Base-by-base conservation (phyloP, 2,329 filamentous ascomycete species). In the Talaromyces rugulosus region DNA sequence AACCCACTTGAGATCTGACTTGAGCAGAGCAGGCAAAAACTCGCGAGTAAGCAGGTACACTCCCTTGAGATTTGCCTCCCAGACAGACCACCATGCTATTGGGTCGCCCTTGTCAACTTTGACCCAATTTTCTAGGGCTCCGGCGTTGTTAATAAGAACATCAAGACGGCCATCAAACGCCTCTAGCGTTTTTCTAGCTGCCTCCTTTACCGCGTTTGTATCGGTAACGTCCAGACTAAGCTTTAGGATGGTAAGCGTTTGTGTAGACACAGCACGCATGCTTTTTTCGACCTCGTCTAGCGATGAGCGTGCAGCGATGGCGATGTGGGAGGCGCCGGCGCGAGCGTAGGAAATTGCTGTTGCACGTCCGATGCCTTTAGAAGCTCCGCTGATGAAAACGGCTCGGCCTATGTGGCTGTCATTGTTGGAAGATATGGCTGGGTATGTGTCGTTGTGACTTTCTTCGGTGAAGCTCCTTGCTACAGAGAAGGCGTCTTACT, bases 271-370 rank as follows among this genome's bases (percentile, higher is more conserved):
- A 1, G 67, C 62, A 5, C 67, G 66, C 14, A 84, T 68, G 0
- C 74, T 72, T 9, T 62, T 44, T 18, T 70, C 70, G 0, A 81
- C 69, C 0, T 74, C 71, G 5, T 73, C 67, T 5, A 84, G 73
- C n/a, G 73, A 67, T 2, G 80, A 83, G 27, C 86, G 81, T 0
- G 84, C 85, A 6, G 75, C 80, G 23, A 88, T 74, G 16, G 80
- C 81, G 61, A 89, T 83, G 31, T 73, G 70, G 0, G 80, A 77
- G 33, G 80, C 81, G 4, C 82, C 82, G 4, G 85, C 84, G 65
- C 74, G 74, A 23, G 84, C 85, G 66, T 81, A 88, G 9, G 82
- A 80, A n/a, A 83, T 68, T 1, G 84, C 84, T 3, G 80, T 83
- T 14, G 80, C 78, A 2, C 75, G 75, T 5, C 86, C 85, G 40